These are phyloP conservation scores for Cyclostephanos invisitatus DNA, from an alignment of 108 stramenopile species.

Conservation along the genomic window DNA sequence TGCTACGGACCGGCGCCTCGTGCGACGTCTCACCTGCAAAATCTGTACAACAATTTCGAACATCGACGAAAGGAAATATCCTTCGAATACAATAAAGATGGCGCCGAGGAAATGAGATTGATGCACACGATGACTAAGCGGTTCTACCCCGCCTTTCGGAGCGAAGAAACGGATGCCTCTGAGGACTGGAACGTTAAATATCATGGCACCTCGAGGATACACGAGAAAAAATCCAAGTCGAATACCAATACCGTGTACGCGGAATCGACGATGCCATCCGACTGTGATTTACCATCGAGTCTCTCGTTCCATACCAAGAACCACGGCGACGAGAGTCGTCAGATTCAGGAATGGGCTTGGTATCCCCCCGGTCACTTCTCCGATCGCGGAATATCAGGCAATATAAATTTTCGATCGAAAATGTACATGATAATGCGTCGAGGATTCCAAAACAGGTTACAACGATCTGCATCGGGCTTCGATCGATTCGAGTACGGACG, in stretches of 20 bases:
- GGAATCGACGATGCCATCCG: constrained; percentile 4
- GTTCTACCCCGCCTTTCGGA: constrained; percentile 33
- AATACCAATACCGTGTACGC: constrained; percentile 40
- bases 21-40: constrained; percentile 7
- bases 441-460: constrained; percentile 12
- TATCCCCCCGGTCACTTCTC: constrained; percentile 34
- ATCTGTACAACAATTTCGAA: constrained; percentile 44
- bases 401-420: constrained; percentile 10
- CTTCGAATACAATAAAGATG: constrained; percentile 35
- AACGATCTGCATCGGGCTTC: background rate
- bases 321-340: background rate
- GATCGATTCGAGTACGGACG: constrained; percentile 24
- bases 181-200: background rate
- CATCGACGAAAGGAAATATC: constrained; percentile 42
- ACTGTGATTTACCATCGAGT: constrained; percentile 22
- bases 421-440: constrained; percentile 29
- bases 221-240: constrained; percentile 38
- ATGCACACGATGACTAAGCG: constrained; percentile 37
- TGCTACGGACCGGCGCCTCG: constrained; percentile 35
- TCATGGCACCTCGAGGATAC: constrained; percentile 14
- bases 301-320: constrained; percentile 30
- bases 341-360: constrained; percentile 46
- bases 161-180: background rate
- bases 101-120: constrained; percentile 33
- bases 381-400: constrained; percentile 19